These are phyloP conservation scores for Populus euphratica DNA, from an alignment of 345 rosid genomes.

Conservation along the genomic window DNA sequence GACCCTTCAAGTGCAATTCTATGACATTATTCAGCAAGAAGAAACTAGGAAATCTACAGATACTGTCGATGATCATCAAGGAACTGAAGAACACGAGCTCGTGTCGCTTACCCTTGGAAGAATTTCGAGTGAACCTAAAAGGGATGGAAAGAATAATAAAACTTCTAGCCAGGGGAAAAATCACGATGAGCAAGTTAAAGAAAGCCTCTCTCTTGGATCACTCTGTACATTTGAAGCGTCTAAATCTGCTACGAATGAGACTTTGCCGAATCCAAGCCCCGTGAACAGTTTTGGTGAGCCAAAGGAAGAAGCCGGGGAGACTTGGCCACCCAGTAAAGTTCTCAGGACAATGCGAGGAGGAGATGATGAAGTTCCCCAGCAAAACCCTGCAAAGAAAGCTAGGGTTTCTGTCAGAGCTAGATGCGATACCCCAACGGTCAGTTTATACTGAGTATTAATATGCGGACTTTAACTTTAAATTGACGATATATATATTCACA, in stretches of 20 bases:
- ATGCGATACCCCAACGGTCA: slow-evolving; percentile 86
- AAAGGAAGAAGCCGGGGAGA: slow-evolving; percentile 44
- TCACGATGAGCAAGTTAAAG: slow-evolving; percentile 19
- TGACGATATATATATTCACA: too few species aligned
- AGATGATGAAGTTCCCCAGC: slow-evolving; percentile 54
- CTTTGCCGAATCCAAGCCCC: slow-evolving; percentile 29
- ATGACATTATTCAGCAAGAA: slow-evolving; percentile 41
- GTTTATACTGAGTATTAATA: background rate
- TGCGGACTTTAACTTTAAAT: too few species aligned
- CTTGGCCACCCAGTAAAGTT: slow-evolving; percentile 38
- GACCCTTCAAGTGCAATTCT: slow-evolving; percentile 52
- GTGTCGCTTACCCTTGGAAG: slow-evolving; percentile 76
- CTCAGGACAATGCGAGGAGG: slow-evolving; percentile 39
- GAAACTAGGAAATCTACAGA: slow-evolving; percentile 16
- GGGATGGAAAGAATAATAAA: slow-evolving; percentile 33
- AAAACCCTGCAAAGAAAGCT: slow-evolving; percentile 64
- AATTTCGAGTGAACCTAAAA: slow-evolving; percentile 33
- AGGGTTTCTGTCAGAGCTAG: slow-evolving; percentile 88
- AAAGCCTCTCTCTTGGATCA: slow-evolving; percentile 44
- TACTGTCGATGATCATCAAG: slow-evolving; percentile 1
- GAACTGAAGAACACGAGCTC: slow-evolving; percentile 46
- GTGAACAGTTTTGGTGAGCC: slow-evolving; percentile 32
- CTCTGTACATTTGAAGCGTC: slow-evolving; percentile 48
- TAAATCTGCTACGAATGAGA: slow-evolving; percentile 18
- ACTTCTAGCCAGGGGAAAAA: slow-evolving; percentile 21